Evolutionary conservation across 371 early-diverging fungal species (phyloP), one percentile per base, ranked within the genome.

Genomic region (Conidiobolus coronatus): DNA sequence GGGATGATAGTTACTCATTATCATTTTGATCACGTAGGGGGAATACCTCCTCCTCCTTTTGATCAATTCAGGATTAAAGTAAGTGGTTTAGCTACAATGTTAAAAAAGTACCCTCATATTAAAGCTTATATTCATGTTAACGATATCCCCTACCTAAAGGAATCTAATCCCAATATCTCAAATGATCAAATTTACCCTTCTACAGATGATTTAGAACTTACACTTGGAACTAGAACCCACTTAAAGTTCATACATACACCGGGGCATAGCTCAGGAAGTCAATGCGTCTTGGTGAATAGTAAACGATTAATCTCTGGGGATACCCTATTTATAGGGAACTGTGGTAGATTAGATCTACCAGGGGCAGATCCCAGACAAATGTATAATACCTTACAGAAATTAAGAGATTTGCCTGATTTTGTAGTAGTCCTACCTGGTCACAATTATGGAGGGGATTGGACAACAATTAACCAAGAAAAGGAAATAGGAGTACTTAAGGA

Each of bases 251-350:
- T 86, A 38, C 90, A 86, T 55, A 85, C 85, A 18, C 87, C 88
- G 0, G 91, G 91, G 8, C 91, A 90, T 59, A 82, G 88, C 21
- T 75, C 79, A 1, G 91, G 90, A 2, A 79, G 79, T 29, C 84
- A 86, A 58, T 77, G 81, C 29, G 47, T 90, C 14, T 45, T 86
- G 40, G 66, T 88, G 15, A 83, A 83, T 56, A 64, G 62, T 17
- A 58, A 61, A 40, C 64, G 85, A n/a, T 60, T 90, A 42, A 59
- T 90, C 34, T 72, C 79, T n/a, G 87, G 87, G 0, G 91, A 90
- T 55, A 86, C 86, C 3, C 57, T 90, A 29, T 75, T 90, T 40
- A 73, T 77, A 19, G 73, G 79, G 3, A 58, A 68, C 44, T 79
- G 77, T 48, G 85, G 89, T 0, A 68, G 89, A 29, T 65, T 77